Evolutionary conservation across 1,139 yeast species (phyloP).

Genomic region (Nakaseomyces delphensis): DNA sequence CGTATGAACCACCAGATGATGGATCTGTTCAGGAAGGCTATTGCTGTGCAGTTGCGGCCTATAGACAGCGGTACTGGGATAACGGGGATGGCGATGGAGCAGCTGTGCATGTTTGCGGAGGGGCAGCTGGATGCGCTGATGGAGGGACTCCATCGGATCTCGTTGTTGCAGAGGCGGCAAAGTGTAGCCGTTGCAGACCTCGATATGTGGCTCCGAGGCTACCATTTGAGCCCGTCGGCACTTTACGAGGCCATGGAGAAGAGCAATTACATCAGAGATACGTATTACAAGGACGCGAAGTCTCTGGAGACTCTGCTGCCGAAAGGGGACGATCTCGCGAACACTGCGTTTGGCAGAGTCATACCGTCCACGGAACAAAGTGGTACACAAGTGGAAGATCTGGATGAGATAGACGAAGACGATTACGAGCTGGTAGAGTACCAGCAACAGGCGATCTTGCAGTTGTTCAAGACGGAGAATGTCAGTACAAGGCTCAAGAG

Average conservation of each 20-base stretch:
- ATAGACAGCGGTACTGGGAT: conserved; percentile 32
- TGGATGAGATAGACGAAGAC: conserved; percentile 1
- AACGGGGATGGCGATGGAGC: conserved; percentile 40
- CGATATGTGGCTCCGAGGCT: conserved; percentile 39
- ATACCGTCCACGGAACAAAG: background rate
- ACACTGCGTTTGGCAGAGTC: conserved; percentile 16
- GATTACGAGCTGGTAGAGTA: conserved; percentile 2
- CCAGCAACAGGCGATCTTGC: conserved; percentile 6
- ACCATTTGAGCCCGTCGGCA: conserved; percentile 39
- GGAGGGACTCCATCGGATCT: conserved; percentile 42
- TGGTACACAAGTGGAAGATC: background rate
- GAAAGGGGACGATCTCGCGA: conserved; percentile 13
- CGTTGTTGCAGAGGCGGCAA: conserved; percentile 61
- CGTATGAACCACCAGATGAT: conserved; percentile 15
- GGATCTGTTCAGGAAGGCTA: conserved; percentile 23
- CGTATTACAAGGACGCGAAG: conserved; percentile 12
- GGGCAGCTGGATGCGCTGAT: conserved; percentile 44
- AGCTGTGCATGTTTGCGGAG: conserved; percentile 41
- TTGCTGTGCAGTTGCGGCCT: conserved; percentile 35
- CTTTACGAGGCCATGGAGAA: conserved; percentile 35
- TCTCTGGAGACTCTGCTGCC: conserved; percentile 19
- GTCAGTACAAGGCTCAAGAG: background rate
- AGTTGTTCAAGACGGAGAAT: conserved; percentile 8
- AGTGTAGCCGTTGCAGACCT: conserved; percentile 54
- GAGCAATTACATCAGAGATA: conserved; percentile 20